Percentiles rank a stretch among this genome's conserved stretches.
Evolutionary conservation across 805 yeast genomes (phyloP).

Genomic region (Metschnikowia chrysomelidarum): DNA sequence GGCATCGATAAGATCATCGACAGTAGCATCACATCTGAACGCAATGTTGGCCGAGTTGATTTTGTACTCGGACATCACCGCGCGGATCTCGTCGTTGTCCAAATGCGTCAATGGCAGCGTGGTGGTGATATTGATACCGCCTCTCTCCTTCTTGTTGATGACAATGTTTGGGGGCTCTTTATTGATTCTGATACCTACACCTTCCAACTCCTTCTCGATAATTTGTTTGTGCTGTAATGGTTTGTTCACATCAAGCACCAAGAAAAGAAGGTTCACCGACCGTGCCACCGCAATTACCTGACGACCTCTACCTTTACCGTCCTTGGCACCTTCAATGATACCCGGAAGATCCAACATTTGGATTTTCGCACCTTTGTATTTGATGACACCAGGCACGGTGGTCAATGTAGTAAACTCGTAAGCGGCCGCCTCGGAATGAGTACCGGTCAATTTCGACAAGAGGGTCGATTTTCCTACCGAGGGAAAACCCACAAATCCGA

Average conservation of each 20-base stretch:
- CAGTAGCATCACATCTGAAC: conserved; percentile 95
- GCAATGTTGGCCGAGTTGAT: conserved; percentile 96
- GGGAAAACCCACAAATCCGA: conserved; percentile 98
- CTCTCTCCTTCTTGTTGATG: conserved; percentile 89
- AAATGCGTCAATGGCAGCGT: conserved; percentile 91
- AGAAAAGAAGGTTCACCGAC: conserved; percentile 89
- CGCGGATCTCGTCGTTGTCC: conserved; percentile 90
- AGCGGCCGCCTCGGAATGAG: conserved; percentile 96
- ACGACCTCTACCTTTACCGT: conserved; percentile 89
- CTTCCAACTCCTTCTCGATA: conserved; percentile 93
- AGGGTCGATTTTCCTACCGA: conserved; percentile 91
- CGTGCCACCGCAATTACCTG: conserved; percentile 99
- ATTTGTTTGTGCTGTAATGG: conserved; percentile 93
- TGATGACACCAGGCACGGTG: conserved; percentile 95
- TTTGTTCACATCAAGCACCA: conserved; percentile 93
- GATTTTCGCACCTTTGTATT: conserved; percentile 94
- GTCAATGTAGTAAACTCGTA: conserved; percentile 97
- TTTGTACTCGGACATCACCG: conserved; percentile 94
- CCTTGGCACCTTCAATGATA: conserved; percentile 87
- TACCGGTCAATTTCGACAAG: conserved; percentile 86
- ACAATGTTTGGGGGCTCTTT: conserved; percentile 90
- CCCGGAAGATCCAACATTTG: conserved; percentile 95
- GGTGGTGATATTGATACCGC: conserved; percentile 91
- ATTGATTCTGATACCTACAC: conserved; percentile 94
- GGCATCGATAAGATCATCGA: conserved; percentile 93